phyloP scores from a whole-genome alignment of 257 asterid genomes.

The Scutellaria baicalensis region DNA sequence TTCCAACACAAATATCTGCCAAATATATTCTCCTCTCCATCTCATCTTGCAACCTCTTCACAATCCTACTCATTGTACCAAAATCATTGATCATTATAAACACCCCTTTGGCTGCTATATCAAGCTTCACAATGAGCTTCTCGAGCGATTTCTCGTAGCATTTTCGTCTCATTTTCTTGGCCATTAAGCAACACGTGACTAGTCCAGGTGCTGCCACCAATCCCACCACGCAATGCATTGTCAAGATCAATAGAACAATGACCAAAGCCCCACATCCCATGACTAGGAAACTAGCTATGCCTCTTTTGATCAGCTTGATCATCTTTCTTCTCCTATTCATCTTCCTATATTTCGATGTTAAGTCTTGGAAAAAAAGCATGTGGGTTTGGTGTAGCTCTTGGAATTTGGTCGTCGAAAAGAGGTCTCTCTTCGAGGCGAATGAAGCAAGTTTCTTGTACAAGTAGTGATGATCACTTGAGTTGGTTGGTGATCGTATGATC shows the following conservation, averaged over 20 bases:
- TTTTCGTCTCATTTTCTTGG: slow-evolving; percentile 1
- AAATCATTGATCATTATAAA: slow-evolving; percentile 58
- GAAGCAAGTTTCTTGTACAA: slow-evolving; percentile 28
- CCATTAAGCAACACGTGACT: neutral
- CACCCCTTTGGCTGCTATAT: slow-evolving; percentile 61
- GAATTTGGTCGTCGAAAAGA: slow-evolving; percentile 38
- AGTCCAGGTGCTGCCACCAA: slow-evolving; percentile 26
- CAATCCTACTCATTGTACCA: slow-evolving; percentile 48
- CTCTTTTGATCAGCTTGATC: slow-evolving; percentile 19
- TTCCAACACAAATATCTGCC: slow-evolving; percentile 43
- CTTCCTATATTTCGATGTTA: slow-evolving; percentile 33
- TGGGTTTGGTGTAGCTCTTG: slow-evolving; percentile 30
- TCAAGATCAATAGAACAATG: slow-evolving; percentile 23
- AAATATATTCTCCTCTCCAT: slow-evolving; percentile 42
- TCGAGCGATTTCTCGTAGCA: slow-evolving; percentile 6
- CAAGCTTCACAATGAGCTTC: slow-evolving; percentile 37
- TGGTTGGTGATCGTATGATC: slow-evolving; percentile 10
- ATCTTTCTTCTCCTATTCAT: slow-evolving; percentile 31
- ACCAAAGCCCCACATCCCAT: slow-evolving; percentile 25
- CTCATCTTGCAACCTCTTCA: slow-evolving; percentile 46
- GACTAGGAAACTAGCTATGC: slow-evolving; percentile 13
- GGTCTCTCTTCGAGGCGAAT: slow-evolving; percentile 33
- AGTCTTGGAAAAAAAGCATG: slow-evolving; percentile 20
- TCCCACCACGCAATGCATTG: slow-evolving; percentile 31
- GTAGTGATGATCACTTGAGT: slow-evolving; percentile 7